Base-by-base conservation (phyloP, 495 filamentous ascomycete genomes). In the Penicillium subrubescens region DNA sequence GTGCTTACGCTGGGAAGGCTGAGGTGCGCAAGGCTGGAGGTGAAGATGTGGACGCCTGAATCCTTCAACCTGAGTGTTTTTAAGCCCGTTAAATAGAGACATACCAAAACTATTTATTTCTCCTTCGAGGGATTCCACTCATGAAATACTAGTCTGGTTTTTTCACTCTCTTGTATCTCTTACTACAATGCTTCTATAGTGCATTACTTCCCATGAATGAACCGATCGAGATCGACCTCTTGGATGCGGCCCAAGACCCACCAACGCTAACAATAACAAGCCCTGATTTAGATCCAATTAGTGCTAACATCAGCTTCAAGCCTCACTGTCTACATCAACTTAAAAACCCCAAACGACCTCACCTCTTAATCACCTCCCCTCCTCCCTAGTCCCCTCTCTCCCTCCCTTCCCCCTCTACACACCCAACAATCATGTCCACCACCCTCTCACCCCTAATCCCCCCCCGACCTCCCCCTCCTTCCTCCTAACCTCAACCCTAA, bases 401-500 rank as follows among this genome's bases (percentile, higher is more conserved):
- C 37, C 5, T 21, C 29, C 15, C 8, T 14, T n/a, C 19, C 10
- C 21, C 10, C 10, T 46, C 19, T 23, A 46, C 44, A 21, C 41
- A 7, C 41, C 15, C n/a, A 1, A 5, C 17, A 19, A n/a, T 10
- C n/a, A 19, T 11, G 5, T 21, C 31, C 55, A 58, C 55, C n/a
- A 44, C 15, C 15, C 33, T 23, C 43, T 23, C n/a, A 2, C 17
- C 17, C 17, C 41, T 11, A 10, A 6, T 34, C 0, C 53, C 34
- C 34, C 29, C 33, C 17, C 5, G 53, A 56, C 8, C 19, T 56
- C 2, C 17, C 17, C 33, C 5, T 3, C 5, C 3, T n/a, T 64
- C 14, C 66, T 71, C 44, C 57, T 60, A 21, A 25, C 44, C 2
- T 21, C 59, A 5, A 11, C 64, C 44, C 57, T 71, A 2, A 11